phyloP scores from a whole-genome alignment of 768 basidiomycete genomes.

The Trametes coccinea region DNA sequence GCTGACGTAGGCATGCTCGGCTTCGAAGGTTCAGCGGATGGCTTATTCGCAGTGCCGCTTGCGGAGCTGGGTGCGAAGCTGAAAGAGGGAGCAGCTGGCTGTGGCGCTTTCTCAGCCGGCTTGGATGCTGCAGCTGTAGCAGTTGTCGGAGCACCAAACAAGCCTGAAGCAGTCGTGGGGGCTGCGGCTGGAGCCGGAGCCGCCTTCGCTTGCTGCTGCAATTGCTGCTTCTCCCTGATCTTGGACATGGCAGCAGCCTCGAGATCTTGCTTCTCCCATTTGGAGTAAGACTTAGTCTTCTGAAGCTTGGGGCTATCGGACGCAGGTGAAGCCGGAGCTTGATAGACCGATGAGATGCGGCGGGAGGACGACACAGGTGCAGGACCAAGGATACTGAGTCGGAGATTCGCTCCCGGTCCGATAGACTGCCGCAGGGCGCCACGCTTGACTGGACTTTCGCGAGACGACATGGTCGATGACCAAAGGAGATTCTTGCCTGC shows the following conservation, averaged over 20 bases:
- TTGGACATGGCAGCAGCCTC: slow-evolving; percentile 79
- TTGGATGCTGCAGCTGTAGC: neutral
- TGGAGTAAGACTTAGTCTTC: slow-evolving; percentile 55
- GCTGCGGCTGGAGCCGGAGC: neutral
- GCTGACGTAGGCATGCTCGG: neutral
- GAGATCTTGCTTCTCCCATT: slow-evolving; percentile 86
- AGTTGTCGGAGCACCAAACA: neutral
- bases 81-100: slow-evolving; percentile 1
- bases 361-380: slow-evolving; percentile 27
- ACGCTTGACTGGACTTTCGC: slow-evolving; percentile 33
- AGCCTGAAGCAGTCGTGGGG: neutral
- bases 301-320: slow-evolving; percentile 55
- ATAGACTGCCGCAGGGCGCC: slow-evolving; percentile 51
- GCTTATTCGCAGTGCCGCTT: slow-evolving; percentile 25
- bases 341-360: slow-evolving; percentile 43
- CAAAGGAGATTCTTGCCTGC: slow-evolving; percentile 72
- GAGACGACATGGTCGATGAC: slow-evolving; percentile 51
- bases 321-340: slow-evolving; percentile 29
- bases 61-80: slow-evolving; percentile 5
- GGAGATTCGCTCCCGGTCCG: slow-evolving; percentile 40
- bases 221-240: slow-evolving; percentile 52
- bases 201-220: slow-evolving; percentile 11
- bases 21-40: slow-evolving; percentile 21
- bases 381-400: slow-evolving; percentile 52
- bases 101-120: neutral